Evolutionary conservation across 768 basidiomycete species (phyloP).

Genomic region (Lyophyllum decastes): DNA sequence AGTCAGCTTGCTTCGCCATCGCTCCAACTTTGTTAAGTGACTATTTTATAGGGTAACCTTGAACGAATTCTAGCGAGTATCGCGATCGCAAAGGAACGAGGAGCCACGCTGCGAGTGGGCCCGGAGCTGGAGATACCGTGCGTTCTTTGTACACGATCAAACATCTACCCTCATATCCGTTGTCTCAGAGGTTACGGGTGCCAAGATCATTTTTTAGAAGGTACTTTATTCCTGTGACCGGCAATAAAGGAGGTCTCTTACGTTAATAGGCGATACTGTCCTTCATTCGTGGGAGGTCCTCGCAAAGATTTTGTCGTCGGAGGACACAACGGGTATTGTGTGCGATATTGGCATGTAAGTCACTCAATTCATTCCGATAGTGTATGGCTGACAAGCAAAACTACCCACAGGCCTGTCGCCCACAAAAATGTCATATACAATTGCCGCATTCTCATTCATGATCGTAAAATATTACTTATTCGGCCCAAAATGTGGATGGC

Average conservation of each 20-base stretch:
- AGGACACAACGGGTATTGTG: constrained; percentile 80
- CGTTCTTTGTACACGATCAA: constrained; percentile 13
- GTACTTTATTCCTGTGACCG: constrained; percentile 34
- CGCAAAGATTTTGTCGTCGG: constrained; percentile 82
- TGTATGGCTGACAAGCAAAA: neutral
- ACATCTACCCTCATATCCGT: neutral
- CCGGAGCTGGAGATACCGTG: constrained; percentile 97
- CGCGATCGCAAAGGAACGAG: constrained; percentile 80
- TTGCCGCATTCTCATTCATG: constrained; percentile 86
- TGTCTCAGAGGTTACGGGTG: constrained; percentile 90
- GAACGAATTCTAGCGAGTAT: constrained; percentile 91
- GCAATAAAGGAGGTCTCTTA: neutral
- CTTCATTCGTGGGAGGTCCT: constrained; percentile 98
- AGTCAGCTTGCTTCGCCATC: constrained; percentile 38
- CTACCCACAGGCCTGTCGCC: constrained; percentile 77
- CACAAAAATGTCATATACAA: constrained; percentile 99
- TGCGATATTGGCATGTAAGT: constrained; percentile 96
- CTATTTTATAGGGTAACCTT: constrained; percentile 73
- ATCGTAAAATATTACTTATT: constrained; percentile 88
- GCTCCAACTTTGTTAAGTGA: neutral
- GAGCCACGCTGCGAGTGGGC: constrained; percentile 90
- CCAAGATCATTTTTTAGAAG: constrained; percentile 96
- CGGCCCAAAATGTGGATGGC: constrained; percentile 99
- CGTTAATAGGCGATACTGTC: constrained; percentile 80
- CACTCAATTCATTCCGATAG: neutral